These are phyloP conservation scores for Aspergillus sp. DNA, from an alignment of 2,329 filamentous ascomycete species.

Conservation along the genomic window DNA sequence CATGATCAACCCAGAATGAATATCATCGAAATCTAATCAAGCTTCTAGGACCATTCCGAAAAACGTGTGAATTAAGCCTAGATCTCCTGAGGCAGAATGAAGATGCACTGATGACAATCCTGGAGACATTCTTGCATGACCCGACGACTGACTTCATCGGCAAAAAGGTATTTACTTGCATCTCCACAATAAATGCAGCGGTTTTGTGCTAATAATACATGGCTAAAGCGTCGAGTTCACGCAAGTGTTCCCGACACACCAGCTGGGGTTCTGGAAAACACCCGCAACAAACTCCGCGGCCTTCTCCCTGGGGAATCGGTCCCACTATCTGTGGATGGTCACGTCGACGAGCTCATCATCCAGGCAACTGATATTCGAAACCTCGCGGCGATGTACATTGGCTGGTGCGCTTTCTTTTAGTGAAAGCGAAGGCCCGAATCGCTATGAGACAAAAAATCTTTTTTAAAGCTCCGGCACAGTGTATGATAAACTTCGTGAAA, in stretches of 20 bases:
- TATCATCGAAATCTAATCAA: not conserved
- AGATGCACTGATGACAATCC: constrained; percentile 94
- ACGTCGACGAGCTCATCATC: constrained; percentile 93
- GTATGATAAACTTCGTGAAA: not conserved
- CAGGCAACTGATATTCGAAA: constrained; percentile 81
- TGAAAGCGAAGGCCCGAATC: not conserved
- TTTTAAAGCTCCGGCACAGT: not conserved
- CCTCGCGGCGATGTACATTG: constrained; percentile 93
- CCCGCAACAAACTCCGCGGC: constrained; percentile 83
- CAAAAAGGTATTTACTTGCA: constrained; percentile 59
- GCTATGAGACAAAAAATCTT: no score
- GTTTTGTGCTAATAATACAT: not conserved
- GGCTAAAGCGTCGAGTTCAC: constrained; percentile 54
- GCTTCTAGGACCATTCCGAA: constrained; percentile 73
- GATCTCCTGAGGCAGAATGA: constrained; percentile 84
- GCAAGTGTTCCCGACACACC: constrained; percentile 66
- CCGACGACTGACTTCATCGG: constrained; percentile 91
- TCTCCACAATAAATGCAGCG: not conserved
- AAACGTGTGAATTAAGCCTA: constrained; percentile 87
- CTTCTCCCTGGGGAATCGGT: constrained; percentile 86
- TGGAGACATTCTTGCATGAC: constrained; percentile 97
- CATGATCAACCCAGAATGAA: not conserved
- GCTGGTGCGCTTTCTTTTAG: constrained; percentile 77
- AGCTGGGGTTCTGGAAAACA: constrained; percentile 84
- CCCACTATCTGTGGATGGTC: constrained; percentile 90